Conservation (phyloP, 2,329 filamentous ascomycete species). For the Dactylellina cionopaga region DNA sequence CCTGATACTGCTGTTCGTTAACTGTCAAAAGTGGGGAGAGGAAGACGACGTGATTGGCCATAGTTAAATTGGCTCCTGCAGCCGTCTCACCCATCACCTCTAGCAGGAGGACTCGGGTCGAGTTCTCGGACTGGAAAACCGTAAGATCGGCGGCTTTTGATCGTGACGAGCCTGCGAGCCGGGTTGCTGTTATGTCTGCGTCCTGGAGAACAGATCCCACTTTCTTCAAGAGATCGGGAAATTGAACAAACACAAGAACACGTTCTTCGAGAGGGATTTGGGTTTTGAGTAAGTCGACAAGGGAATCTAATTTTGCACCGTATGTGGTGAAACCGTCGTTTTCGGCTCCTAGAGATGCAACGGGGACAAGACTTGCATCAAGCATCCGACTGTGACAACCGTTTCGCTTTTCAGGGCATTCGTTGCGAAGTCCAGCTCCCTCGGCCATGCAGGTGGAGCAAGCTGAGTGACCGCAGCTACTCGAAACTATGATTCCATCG, state of each 20-base stretch:
- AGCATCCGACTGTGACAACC: conserved; percentile 23
- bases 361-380: conserved; percentile 4
- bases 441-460: conserved; percentile 60
- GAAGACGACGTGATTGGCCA: conserved; percentile 74
- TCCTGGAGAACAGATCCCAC: conserved; percentile 59
- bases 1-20: conserved; percentile 67
- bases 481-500: conserved; percentile 61
- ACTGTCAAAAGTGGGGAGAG: conserved; percentile 67
- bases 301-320: conserved; percentile 33
- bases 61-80: conserved; percentile 71
- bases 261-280: conserved; percentile 63
- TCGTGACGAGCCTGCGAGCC: conserved; percentile 59
- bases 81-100: conserved; percentile 69
- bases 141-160: conserved; percentile 56
- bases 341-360: conserved; percentile 8
- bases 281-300: conserved; percentile 21
- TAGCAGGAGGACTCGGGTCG: conserved; percentile 67
- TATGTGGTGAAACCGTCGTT: conserved; percentile 8
- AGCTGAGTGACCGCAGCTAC: conserved; percentile 66
- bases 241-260: conserved; percentile 69
- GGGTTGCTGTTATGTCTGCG: conserved; percentile 59
- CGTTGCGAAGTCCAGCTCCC: conserved; percentile 11
- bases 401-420: conserved; percentile 11
- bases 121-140: conserved; percentile 17
- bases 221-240: conserved; percentile 62